phyloP scores from a whole-genome alignment of 441 rosid genomes.

The Gossypium schwendimanii region DNA sequence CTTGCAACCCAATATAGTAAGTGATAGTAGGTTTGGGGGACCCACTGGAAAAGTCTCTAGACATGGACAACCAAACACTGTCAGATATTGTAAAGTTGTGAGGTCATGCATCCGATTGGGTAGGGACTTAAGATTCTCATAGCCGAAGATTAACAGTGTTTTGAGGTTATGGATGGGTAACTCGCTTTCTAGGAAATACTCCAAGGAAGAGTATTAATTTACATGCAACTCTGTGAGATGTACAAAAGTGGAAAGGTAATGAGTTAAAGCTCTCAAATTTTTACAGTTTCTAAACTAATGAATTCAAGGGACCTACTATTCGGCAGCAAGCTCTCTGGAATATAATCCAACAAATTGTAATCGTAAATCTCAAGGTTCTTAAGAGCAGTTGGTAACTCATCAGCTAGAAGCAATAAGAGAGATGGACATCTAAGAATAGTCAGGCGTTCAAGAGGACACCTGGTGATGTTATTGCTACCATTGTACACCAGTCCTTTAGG shows the following conservation, averaged over 20 bases:
- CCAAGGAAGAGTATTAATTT: not conserved
- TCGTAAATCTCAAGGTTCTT: conserved; percentile 12
- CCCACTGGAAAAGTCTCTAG: not conserved
- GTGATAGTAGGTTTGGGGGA: conserved; percentile 10
- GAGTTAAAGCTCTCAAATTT: not conserved
- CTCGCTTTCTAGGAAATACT: conserved; percentile 5
- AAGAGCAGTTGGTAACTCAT: conserved; percentile 9
- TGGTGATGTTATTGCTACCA: not conserved
- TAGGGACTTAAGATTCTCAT: conserved; percentile 21
- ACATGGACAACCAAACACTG: not conserved
- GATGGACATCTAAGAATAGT: conserved; percentile 2
- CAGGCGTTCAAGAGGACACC: conserved; percentile 5
- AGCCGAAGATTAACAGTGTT: not conserved
- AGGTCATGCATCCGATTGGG: conserved; percentile 24
- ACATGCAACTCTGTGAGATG: conserved; percentile 11
- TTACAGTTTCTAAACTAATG: conserved; percentile 1
- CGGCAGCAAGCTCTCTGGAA: conserved; percentile 6
- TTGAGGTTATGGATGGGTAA: not conserved
- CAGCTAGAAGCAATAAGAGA: not conserved
- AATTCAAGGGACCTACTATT: not conserved
- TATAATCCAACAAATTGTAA: not conserved
- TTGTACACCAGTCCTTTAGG: not conserved
- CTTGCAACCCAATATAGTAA: not conserved
- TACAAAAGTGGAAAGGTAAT: conserved; percentile 4
- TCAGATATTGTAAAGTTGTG: conserved; percentile 7